Conservation (phyloP, 2,329 filamentous ascomycete species). For the Diplodia scrobiculata region DNA sequence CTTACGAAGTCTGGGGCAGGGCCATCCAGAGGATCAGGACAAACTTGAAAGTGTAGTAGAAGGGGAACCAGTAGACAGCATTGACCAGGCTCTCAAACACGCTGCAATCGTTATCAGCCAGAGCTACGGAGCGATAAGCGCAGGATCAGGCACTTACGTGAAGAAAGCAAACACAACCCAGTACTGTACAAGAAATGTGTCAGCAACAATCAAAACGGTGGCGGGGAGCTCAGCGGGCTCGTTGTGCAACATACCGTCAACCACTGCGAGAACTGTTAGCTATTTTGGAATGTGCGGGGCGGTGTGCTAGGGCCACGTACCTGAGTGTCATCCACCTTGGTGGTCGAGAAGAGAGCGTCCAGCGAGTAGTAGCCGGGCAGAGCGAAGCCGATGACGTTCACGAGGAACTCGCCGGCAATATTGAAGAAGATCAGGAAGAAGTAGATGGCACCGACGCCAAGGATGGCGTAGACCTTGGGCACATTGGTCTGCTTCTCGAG, state of each 20-base stretch:
- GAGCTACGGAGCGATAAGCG: conserved; percentile 14
- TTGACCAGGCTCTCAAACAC: conserved; percentile 80
- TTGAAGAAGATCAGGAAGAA: conserved; percentile 93
- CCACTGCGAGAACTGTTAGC: conserved; percentile 58
- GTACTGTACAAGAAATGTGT: conserved; percentile 57
- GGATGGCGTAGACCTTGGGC: conserved; percentile 81
- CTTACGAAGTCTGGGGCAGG: conserved; percentile 89
- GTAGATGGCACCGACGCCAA: conserved; percentile 76
- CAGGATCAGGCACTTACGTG: conserved; percentile 55
- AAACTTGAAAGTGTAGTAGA: conserved; percentile 99
- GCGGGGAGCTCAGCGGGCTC: conserved; percentile 1
- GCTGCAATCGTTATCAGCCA: conserved; percentile 43
- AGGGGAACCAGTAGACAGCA: conserved; percentile 93
- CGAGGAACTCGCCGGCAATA: conserved; percentile 83
- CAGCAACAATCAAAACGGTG: background rate
- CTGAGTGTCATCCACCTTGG: conserved; percentile 79
- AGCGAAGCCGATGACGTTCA: conserved; percentile 81
- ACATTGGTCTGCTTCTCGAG: conserved; percentile 81
- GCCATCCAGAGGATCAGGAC: conserved; percentile 96
- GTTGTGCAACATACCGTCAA: conserved; percentile 53
- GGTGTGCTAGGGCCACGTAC: conserved; percentile 52
- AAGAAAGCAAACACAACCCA: conserved; percentile 85
- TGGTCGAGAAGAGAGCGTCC: conserved; percentile 70
- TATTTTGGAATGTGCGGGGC: conserved; percentile 13
- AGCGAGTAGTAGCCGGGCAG: conserved; percentile 85